Evolutionary conservation across 2,329 filamentous ascomycete genomes (phyloP), one percentile per base, ranked within the genome.

Genomic region (Ampelomyces quisqualis): DNA sequence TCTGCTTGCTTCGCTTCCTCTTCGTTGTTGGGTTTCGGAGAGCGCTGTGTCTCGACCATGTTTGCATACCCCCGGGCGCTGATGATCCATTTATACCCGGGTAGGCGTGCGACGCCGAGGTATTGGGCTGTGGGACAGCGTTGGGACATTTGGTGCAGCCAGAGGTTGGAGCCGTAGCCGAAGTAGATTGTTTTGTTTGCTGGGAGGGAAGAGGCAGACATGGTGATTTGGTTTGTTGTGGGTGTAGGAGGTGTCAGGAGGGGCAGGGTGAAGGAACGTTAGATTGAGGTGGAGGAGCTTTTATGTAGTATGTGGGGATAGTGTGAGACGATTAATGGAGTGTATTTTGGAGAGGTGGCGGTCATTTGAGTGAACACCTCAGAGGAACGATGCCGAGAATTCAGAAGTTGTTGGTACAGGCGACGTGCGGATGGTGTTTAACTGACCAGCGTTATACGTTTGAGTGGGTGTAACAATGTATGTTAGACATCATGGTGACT

Each of bases 161-260:
- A 85, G 43, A 88, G 75, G 64, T 88, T 88, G 61, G 78, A 82
- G 48, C 84, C 85, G 66, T 85, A 88, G 55, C 79, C 85, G 60
- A 88, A 86, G 72, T 86, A 86, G 49, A 81, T 64, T 35, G 62
- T 71, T 38, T 41, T 40, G 24, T 27, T 15, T n/a, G n/a, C n/a
- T 26, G 37, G n/a, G 34, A 49, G 28, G 18, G 39, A 11, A n/a
- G 34, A 28, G 22, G 18, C 8, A 11, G 28, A 26, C 20, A 26
- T 30, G n/a, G 18, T 10, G 27, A 13, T 13, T 30, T 17, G 17
- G 17, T 13, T 10, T 26, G 9, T 30, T 26, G 24, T 13, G 23
- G 19, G 13, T 15, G 13, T 7, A 11, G 14, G 9, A 31, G 14
- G 20, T 24, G 13, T 26, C n/a, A 14, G 21, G 7, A 14, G 21